Conservation (phyloP, 768 basidiomycete species). For the Ephemerocybe angulata region DNA sequence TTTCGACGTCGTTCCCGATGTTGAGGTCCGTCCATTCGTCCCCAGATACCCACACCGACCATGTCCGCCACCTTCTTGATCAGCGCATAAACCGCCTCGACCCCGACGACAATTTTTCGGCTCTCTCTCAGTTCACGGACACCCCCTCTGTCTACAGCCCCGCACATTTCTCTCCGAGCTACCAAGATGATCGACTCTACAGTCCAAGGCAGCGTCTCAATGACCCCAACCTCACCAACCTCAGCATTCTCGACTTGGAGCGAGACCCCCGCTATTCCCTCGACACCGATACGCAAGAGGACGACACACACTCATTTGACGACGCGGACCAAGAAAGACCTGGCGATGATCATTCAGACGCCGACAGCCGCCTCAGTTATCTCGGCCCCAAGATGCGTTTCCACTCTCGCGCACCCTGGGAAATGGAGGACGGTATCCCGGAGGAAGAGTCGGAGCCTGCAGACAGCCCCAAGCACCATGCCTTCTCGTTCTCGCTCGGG, state of each 20-base stretch:
- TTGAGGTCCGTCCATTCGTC: constrained; percentile 36
- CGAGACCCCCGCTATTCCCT: constrained; percentile 44
- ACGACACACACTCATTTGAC: constrained; percentile 23
- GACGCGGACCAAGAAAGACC: constrained; percentile 38
- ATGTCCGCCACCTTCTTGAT: constrained; percentile 50
- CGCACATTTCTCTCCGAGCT: constrained; percentile 52
- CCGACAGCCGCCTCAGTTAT: constrained; percentile 57
- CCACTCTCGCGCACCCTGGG: constrained; percentile 82
- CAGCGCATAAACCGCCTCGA: constrained; percentile 50
- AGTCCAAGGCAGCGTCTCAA: constrained; percentile 37
- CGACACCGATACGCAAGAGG: constrained; percentile 27
- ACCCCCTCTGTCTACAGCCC: constrained; percentile 69
- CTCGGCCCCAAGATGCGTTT: constrained; percentile 83
- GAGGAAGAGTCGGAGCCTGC: constrained; percentile 48
- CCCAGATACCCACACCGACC: constrained; percentile 41
- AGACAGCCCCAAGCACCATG: constrained; percentile 26
- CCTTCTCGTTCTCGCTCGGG: constrained; percentile 18
- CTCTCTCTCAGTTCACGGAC: constrained; percentile 58
- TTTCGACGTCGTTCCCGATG: constrained; percentile 27
- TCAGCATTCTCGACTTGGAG: constrained; percentile 56
- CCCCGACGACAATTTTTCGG: constrained; percentile 46
- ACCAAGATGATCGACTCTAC: constrained; percentile 16
- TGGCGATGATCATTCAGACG: constrained; percentile 35
- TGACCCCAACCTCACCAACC: constrained; percentile 44
- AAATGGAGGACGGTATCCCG: constrained; percentile 49